Evolutionary conservation across 2,329 filamentous ascomycete species (phyloP), one percentile per base, ranked within the genome.

Genomic region (Colletotrichum shisoi): DNA sequence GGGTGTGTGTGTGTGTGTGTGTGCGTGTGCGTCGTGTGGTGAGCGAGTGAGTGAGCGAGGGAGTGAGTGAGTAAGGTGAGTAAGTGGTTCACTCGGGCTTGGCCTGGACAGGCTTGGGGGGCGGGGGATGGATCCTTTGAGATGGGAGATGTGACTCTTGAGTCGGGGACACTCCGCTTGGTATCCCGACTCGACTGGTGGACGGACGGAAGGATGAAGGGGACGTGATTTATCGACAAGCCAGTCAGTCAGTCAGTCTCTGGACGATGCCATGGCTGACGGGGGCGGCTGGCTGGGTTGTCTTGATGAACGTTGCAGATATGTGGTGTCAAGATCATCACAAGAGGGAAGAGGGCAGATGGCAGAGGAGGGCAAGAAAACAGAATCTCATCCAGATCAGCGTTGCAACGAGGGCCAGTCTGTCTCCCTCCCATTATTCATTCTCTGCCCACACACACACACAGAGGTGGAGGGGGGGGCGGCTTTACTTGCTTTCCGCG

Each of bases 91-190:
- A 31, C 58, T 27, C 27, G 40, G 62, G 21, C 57, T 19, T 27
- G 57, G 42, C 34, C 46, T 49, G 44, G 52, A 45, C 52, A 44
- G 19, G 34, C 57, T 17, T 48, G 15, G 31, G 48, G n/a, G 9
- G 27, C 39, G 15, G 31, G 48, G n/a, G 9, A 42, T n/a, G 44
- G 44, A 27, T 39, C 56, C 31, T 40, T 46, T 48, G 31, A 49
- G 57, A 51, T 8, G 17, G 39, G 31, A 51, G 57, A 51, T 9
- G 17, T 39, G 34, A n/a, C 57, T 54, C 27, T 8, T 13, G 34
- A 51, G 57, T 51, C 57, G 45, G 57, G 45, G 34, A 42, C 21
- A 49, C 44, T 59, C 45, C 57, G 57, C 19, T 57, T 49, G 31
- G 39, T 40, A 19, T 51, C 34, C 34, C 49, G 42, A 17, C 37